These are phyloP conservation scores for Recurvomyces mirabilis DNA, from an alignment of 495 filamentous ascomycete genomes.

Conservation along the genomic window DNA sequence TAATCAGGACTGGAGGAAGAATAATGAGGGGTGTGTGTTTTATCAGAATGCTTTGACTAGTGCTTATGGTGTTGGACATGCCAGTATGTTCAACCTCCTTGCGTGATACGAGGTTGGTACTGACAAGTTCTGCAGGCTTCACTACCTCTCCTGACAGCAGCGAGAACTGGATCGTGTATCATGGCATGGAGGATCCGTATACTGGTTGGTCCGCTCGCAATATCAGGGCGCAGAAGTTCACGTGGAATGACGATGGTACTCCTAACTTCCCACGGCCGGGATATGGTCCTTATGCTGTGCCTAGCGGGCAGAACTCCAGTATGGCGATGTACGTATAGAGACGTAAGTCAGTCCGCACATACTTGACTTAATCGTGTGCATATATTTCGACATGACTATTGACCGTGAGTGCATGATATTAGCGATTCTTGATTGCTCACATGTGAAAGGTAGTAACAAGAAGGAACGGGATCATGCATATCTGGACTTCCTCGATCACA, in stretches of 20 bases:
- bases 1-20: constrained; percentile 37
- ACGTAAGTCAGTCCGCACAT: no score
- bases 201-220: constrained; percentile 32
- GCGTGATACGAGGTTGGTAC: background rate
- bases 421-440: no score
- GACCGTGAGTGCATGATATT: no score
- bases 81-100: constrained; percentile 20
- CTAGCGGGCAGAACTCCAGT: constrained; percentile 22
- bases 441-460: no score
- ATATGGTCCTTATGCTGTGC: constrained; percentile 33
- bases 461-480: no score
- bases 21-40: constrained; percentile 37
- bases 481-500: no score
- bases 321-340: no score
- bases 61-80: constrained; percentile 41
- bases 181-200: constrained; percentile 33
- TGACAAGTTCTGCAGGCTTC: constrained; percentile 20
- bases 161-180: constrained; percentile 41
- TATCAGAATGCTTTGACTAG: constrained; percentile 36
- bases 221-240: constrained; percentile 32
- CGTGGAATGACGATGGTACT: constrained; percentile 31
- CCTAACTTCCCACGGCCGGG: constrained; percentile 32
- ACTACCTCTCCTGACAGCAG: constrained; percentile 36
- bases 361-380: no score
- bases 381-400: no score